phyloP scores from a whole-genome alignment of 1,139 yeast genomes.

The Pichia sp. region DNA sequence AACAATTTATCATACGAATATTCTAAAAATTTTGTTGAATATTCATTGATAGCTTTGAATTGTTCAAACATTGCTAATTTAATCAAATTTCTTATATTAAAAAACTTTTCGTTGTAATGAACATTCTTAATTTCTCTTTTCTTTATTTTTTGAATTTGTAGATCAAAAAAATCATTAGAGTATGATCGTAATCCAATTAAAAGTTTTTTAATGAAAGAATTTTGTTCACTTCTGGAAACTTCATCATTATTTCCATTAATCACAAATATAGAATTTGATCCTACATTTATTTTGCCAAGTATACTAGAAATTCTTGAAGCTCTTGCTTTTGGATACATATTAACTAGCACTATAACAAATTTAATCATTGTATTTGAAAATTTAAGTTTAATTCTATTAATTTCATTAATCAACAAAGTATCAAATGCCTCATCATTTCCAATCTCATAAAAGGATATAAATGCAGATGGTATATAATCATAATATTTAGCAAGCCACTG shows the following conservation, averaged over 20 bases:
- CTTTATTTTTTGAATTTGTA: conserved; percentile 33
- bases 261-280: conserved; percentile 29
- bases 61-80: conserved; percentile 45
- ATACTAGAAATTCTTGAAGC: conserved; percentile 19
- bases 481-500: conserved; percentile 48
- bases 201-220: conserved; percentile 9
- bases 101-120: conserved; percentile 22
- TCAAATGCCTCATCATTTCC: conserved; percentile 16
- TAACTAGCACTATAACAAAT: conserved; percentile 10
- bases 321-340: conserved; percentile 2
- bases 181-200: conserved; percentile 31
- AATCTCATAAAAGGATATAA: conserved; percentile 38
- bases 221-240: conserved; percentile 9
- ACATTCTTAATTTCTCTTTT: conserved; percentile 24
- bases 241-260: conserved; percentile 9
- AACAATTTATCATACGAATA: conserved; percentile 11
- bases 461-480: conserved; percentile 37
- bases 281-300: conserved; percentile 33
- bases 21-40: conserved; percentile 37
- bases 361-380: conserved; percentile 20
- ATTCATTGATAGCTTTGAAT: conserved; percentile 39
- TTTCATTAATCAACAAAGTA: conserved; percentile 31
- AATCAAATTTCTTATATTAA: conserved; percentile 45
- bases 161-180: conserved; percentile 38
- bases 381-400: conserved; percentile 31